Evolutionary conservation across 139 green algal species (phyloP), one percentile per base, ranked within the genome.

Genomic region (Zygnema circumcarinatum): DNA sequence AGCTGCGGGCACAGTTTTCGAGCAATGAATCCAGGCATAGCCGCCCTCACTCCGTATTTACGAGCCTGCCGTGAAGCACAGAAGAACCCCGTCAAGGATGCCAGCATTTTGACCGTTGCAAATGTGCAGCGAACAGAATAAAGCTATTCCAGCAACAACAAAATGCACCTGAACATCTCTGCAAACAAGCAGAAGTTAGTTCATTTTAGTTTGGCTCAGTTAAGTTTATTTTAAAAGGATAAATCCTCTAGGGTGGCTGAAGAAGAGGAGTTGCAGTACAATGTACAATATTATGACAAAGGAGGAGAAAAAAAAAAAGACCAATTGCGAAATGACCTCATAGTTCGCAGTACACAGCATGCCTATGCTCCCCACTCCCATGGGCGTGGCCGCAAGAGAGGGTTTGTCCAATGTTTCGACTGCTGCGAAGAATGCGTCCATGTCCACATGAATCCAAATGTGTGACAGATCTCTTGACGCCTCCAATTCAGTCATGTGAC

Each of bases 351-450:
- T 94, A 40, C 72, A 89, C 3, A 93, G 84, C 92, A 94, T 93
- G 62, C 32, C 53, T 39, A 89, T 89, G 40, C 90, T 87, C 0
- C 91, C 91, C 7, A 93, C 91, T 1, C 62, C 91, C 78, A 94
- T 69, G 31, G 85, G 88, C 38, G 82, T 62, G 32, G 2, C 38
- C 20, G 29, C n/a, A 53, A 93, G 87, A 41, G 32, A 68, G 2
- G 87, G 90, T 29, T 91, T 54, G 11, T 83, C 76, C 36, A 91
- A 41, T 16, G 38, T 76, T 41, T 93, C 90, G 32, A 90, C 78
- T 38, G 94, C 88, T 1, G 94, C 95, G 84, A 94, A 98, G 89
- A 98, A 98, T 1, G 94, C 94, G 78, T 98, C 96, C 96, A 98
- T 98, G 91, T 99, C 97, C 0, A 98, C 94, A 83, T 97, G 93